A percentile compares a stretch with the other conserved stretches of the same genome.
Evolutionary conservation across 257 asterid genomes (phyloP).

Genomic region (Paraleonurus japonicus): DNA sequence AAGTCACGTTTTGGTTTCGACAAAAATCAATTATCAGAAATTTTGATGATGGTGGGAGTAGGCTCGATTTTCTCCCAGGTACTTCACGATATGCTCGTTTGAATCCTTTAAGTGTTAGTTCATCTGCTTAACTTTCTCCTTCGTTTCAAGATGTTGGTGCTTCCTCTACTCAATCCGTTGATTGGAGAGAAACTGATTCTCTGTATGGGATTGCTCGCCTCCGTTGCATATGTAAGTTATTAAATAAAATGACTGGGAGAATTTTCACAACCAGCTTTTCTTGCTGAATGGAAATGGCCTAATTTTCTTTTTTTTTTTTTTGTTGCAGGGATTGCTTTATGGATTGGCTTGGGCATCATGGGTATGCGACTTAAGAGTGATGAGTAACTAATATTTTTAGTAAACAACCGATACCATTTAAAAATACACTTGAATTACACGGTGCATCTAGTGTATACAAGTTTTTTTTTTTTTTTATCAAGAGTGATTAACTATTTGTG

Average conservation of each 20-base stretch:
- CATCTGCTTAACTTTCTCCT: constrained; percentile 10
- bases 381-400: too few species aligned
- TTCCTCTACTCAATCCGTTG: constrained; percentile 73
- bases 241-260: neutral
- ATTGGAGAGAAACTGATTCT: constrained; percentile 84
- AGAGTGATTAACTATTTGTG: neutral
- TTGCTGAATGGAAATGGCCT: constrained; percentile 15
- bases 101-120: neutral
- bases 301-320: constrained; percentile 12
- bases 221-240: constrained; percentile 70
- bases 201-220: constrained; percentile 68
- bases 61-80: constrained; percentile 97
- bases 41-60: constrained; percentile 78
- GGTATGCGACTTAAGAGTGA: constrained; percentile 41
- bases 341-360: constrained; percentile 98
- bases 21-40: constrained; percentile 86
- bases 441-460: too few species aligned
- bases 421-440: too few species aligned
- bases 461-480: too few species aligned
- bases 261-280: neutral
- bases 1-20: constrained; percentile 84
- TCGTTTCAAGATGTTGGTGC: constrained; percentile 68
- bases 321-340: constrained; percentile 82
- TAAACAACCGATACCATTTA: too few species aligned
- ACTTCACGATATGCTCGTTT: constrained; percentile 19